Percentiles rank a stretch among this genome's conserved stretches.
These are phyloP conservation scores for Mortierella sp. DNA, from an alignment of 371 early-diverging fungal genomes.

Conservation along the genomic window DNA sequence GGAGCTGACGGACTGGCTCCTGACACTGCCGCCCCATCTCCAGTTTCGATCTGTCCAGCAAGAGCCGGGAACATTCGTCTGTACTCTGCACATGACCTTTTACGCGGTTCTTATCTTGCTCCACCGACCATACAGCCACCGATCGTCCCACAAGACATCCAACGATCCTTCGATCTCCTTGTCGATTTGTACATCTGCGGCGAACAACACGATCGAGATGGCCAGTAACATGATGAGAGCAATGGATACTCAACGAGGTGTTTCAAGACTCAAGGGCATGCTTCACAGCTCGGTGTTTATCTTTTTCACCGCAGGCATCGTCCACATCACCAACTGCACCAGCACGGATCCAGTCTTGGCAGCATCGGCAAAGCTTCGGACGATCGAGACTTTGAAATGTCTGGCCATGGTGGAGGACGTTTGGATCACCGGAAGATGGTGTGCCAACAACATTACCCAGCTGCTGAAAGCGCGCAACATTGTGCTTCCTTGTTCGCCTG, in stretches of 20 bases:
- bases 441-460: conserved; percentile 27
- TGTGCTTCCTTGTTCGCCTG: conserved; percentile 39
- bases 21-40: conserved; percentile 48
- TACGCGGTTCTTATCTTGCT: conserved; percentile 65
- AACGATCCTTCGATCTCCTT: conserved; percentile 56
- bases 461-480: conserved; percentile 46
- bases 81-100: conserved; percentile 65
- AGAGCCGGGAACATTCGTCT: conserved; percentile 56
- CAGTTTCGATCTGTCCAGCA: conserved; percentile 55
- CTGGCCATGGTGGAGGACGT: conserved; percentile 45
- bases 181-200: conserved; percentile 72
- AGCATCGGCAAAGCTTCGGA: conserved; percentile 44
- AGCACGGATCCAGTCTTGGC: conserved; percentile 49
- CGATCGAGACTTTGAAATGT: conserved; percentile 45
- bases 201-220: conserved; percentile 65
- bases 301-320: conserved; percentile 49
- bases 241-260: conserved; percentile 36
- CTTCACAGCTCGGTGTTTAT: conserved; percentile 64
- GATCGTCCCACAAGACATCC: conserved; percentile 24
- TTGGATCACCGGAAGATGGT: conserved; percentile 40
- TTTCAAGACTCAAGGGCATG: conserved; percentile 56
- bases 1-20: conserved; percentile 56
- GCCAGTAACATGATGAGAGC: conserved; percentile 61
- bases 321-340: conserved; percentile 55
- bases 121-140: conserved; percentile 67